Evolutionary conservation across 768 basidiomycete genomes (phyloP).

Genomic region (Kwoniella pini): DNA sequence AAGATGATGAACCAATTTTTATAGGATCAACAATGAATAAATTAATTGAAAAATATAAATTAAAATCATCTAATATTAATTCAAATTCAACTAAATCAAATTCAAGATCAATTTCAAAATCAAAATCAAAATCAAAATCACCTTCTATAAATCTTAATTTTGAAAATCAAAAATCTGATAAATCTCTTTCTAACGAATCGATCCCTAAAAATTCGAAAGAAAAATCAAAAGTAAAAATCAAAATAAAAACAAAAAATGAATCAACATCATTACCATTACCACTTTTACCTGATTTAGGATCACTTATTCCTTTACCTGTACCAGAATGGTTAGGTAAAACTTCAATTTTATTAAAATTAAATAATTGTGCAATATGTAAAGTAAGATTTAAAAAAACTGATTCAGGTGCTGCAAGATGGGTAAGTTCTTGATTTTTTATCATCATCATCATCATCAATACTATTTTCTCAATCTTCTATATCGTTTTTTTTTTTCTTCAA

Average conservation of each 20-base stretch:
- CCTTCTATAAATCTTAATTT: constrained; percentile 4
- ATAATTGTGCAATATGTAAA: constrained; percentile 34
- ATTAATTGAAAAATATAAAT: too few species aligned
- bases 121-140: constrained; percentile 6
- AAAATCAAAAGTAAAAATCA: not conserved
- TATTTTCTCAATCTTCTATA: not conserved
- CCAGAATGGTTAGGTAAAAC: constrained; percentile 39
- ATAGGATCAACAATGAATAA: too few species aligned
- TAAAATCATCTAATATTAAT: not conserved
- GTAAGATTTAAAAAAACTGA: constrained; percentile 36
- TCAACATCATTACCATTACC: constrained; percentile 8
- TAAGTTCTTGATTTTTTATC: constrained; percentile 8
- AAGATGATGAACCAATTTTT: too few species aligned
- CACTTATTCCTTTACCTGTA: constrained; percentile 21
- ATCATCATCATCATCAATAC: not conserved
- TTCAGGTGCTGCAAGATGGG: constrained; percentile 41
- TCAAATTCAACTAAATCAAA: not conserved
- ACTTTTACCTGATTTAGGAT: constrained; percentile 16
- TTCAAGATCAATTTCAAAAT: not conserved
- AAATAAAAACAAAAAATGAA: not conserved
- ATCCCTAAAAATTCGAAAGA: not conserved
- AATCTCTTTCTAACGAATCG: not conserved
- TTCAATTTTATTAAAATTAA: constrained; percentile 20
- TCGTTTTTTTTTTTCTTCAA: not conserved
- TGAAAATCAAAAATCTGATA: too few species aligned